Evolutionary conservation across 1,139 yeast species (phyloP), one percentile per base, ranked within the genome.

Genomic region (Geotrichum carabidarum): DNA sequence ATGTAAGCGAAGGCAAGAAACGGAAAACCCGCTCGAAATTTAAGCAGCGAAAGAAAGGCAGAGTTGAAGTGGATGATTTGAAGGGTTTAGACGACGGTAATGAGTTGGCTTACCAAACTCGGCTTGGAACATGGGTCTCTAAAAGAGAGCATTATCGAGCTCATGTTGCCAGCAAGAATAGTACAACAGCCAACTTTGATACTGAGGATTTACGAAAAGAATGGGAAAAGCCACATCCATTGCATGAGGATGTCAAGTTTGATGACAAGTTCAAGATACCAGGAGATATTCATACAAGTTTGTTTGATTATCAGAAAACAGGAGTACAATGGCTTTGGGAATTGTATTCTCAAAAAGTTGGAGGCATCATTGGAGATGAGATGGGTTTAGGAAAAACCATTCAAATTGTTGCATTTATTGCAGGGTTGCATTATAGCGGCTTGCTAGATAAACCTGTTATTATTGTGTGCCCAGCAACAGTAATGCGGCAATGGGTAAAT

Each of bases 341-440:
- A 65, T 74, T 93, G 17, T 85, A 88, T 64, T 78, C 82, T 17
- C 98, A 91, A 65, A 83, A 82, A 54, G 84, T 93, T 1, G 99
- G 99, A 1, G 99, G 99, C 0, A 93, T 93, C 9, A 79, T 93
- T 48, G 97, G 98, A 35, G 99, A 93, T 70, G 99, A 93, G 69
- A 93, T 93, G 99, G 99, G 99, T 0, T 71, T 93, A 14, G 99
- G 99, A 1, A 93, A 93, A 66, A 93, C 99, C 0, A 86, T 93
- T 54, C 99, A 93, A 68, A 79, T 93, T 8, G 89, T 89, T 43
- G 82, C 97, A 0, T 93, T 93, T 68, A 66, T 93, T 8, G 97
- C 98, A 0, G 95, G 96, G 0, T 73, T 93, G 41, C 96, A 90
- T 65, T 87, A 90, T 66, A 86, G 95, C 15, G 84, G 85, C 0